phyloP scores from a whole-genome alignment of 2,329 filamentous ascomycete genomes.

The Fusarium secorum region DNA sequence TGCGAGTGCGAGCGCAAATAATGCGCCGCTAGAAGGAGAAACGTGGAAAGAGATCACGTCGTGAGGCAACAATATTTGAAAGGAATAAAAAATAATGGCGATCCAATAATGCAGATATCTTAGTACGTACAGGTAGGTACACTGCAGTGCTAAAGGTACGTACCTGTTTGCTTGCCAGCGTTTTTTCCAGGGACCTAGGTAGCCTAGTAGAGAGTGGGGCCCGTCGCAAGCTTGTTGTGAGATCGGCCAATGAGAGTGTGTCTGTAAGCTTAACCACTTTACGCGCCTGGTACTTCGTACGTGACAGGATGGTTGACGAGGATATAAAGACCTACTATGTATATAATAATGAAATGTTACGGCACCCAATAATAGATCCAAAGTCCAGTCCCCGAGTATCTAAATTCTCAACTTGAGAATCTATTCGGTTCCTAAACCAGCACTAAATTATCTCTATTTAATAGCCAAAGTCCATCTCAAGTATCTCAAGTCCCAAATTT shows the following conservation, averaged over 20 bases:
- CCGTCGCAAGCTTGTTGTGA: neutral
- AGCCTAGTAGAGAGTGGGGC: neutral
- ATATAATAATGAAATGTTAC: neutral
- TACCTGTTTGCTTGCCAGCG: neutral
- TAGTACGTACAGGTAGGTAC: neutral
- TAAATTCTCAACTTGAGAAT: neutral
- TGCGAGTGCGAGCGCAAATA: constrained; percentile 13
- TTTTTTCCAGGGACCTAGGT: neutral
- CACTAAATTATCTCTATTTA: neutral
- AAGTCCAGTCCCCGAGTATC: neutral
- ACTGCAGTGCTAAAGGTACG: constrained; percentile 25
- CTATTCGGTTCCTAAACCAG: neutral
- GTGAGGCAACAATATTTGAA: constrained; percentile 4
- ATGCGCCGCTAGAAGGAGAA: constrained; percentile 13
- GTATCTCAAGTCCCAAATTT: constrained; percentile 53
- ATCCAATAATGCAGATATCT: constrained; percentile 1
- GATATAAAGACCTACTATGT: neutral
- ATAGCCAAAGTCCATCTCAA: constrained; percentile 52
- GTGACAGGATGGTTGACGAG: neutral
- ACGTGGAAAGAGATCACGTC: neutral
- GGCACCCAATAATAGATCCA: neutral
- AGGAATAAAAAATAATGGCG: constrained; percentile 15
- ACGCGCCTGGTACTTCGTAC: neutral
- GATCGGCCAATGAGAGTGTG: neutral
- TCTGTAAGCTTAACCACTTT: neutral